These are phyloP conservation scores for Oehlia diaphana DNA, from an alignment of 192 early-diverging fungal species.

Conservation along the genomic window DNA sequence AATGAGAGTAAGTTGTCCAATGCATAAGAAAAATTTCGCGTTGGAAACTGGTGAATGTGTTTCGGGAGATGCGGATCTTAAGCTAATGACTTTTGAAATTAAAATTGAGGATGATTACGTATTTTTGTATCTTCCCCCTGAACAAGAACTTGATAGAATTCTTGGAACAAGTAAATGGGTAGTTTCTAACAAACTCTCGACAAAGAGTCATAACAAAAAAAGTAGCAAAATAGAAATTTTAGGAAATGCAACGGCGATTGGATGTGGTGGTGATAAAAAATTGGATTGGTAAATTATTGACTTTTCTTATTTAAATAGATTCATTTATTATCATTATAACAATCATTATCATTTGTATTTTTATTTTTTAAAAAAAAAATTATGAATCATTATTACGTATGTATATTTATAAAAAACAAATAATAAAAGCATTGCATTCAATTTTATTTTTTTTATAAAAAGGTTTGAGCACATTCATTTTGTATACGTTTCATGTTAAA, in stretches of 20 bases:
- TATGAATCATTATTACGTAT: too few relatives aligned
- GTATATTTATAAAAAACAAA: too few relatives aligned
- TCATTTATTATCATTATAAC: too few relatives aligned
- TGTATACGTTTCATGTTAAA: too few relatives aligned
- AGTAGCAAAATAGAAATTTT: not conserved
- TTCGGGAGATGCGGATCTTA: slow-evolving; percentile 42
- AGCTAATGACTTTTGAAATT: slow-evolving; percentile 60
- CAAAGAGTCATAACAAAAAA: not conserved
- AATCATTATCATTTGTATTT: too few relatives aligned
- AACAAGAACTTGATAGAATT: slow-evolving; percentile 44
- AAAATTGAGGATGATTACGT: slow-evolving; percentile 50
- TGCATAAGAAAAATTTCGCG: slow-evolving; percentile 67
- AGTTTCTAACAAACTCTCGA: slow-evolving; percentile 31
- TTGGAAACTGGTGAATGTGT: slow-evolving; percentile 55
- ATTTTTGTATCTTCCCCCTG: slow-evolving; percentile 46
- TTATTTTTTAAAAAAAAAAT: too few relatives aligned
- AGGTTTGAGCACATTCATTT: too few relatives aligned
- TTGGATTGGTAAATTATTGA: slow-evolving; percentile 18
- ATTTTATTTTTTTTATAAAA: too few relatives aligned
- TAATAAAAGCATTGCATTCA: too few relatives aligned
- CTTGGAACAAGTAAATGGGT: slow-evolving; percentile 55
- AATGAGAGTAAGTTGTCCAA: slow-evolving; percentile 58
- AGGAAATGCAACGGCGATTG: not conserved
- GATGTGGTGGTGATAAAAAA: slow-evolving; percentile 26
- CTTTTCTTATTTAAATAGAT: too few relatives aligned